Base-by-base conservation (phyloP, 164 flowering plant species). In the Nymphaea thermarum region DNA sequence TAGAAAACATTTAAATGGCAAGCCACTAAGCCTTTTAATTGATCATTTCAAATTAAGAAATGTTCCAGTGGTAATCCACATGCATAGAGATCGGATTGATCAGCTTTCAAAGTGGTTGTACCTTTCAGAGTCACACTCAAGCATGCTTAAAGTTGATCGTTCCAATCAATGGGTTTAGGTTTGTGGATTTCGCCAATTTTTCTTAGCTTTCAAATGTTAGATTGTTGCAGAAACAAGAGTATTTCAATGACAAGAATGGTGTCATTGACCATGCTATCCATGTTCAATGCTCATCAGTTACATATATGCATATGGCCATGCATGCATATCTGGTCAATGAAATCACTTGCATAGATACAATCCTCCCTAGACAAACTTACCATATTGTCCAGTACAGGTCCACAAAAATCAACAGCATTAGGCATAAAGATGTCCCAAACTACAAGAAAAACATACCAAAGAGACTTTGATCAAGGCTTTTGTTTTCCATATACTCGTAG, bases 401-500 rank as follows among this genome's bases (percentile, higher is more conserved):
- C 36, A 25, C 36, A 0, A 25, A 25, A 47, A 14, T 47, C 55
- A 47, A 4, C 3, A 47, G 55, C 55, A 47, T 47, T 47, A 47
- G 5, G 12, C 55, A 14, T 47, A 47, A 47, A 47, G 55, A 10
- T 2, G 55, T 47, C 12, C n/a, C 36, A 25, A 25, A 25, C 36
- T 25, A 25, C 36, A 25, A 25, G 36, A 25, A 25, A 25, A 25
- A 7, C 71, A 2, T 81, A 86, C 93, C 88, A 74, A 87, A 90
- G 61, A 89, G 73, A 69, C 86, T 85, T 70, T 87, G 84, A 78
- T 87, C 96, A 62, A 89, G 89, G 76, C 96, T 89, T 62, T 75
- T 83, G 77, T 89, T 84, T 66, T 82, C 84, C 6, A 82, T 82
- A 78, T 85, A 86, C 80, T 89, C 96, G 70, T 89, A 89, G 62